Evolutionary conservation across 192 early-diverging fungal genomes (phyloP), one percentile per base, ranked within the genome.

Genomic region (Coemansia sp.): DNA sequence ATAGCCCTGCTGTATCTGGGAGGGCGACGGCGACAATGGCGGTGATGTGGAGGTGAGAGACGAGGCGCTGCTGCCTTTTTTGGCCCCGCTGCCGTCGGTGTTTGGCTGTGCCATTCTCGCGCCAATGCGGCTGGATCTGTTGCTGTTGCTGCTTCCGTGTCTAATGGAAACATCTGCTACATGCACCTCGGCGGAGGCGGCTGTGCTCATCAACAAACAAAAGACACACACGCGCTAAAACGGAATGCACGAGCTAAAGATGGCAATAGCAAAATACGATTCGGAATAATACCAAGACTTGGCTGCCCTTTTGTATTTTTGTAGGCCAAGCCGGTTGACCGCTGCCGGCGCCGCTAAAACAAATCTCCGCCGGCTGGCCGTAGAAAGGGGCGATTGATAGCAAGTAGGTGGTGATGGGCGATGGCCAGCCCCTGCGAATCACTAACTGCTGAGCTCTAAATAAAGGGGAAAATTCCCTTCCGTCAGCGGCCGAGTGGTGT

Each of bases 151-250:
- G 55, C 27, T 57, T 47, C 63, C 48, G 69, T 58, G 32, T 60
- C 55, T 56, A 50, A 66, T 64, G 29, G 63, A 41, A 57, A 70
- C 70, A 79, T 79, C 70, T 62, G 76, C 43, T 37, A 60, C 66
- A 47, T 66, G 70, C 54, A 69, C 59, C 67, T 79, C 63, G 70
- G 64, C 43, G 23, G 75, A 72, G 66, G 70, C 56, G 57, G 70
- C 76, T 27, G 76, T 59, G 55, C 67, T 65, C 76, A 79, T 79
- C 56, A 76, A 76, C 54, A 62, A 49, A 49, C 47, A 49, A 49
- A 43, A 43, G 15, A 11, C 12, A 43, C 39, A 14, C 15, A n/a
- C 41, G 41, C 41, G 41, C 41, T 11, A 11, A n/a, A 11, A n/a
- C 41, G 15, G 41, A 43, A 15, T 43, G 41, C 6, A 11, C 41